These are phyloP conservation scores for Pythium coloratum DNA, from an alignment of 352 stramenopile species.

Conservation along the genomic window DNA sequence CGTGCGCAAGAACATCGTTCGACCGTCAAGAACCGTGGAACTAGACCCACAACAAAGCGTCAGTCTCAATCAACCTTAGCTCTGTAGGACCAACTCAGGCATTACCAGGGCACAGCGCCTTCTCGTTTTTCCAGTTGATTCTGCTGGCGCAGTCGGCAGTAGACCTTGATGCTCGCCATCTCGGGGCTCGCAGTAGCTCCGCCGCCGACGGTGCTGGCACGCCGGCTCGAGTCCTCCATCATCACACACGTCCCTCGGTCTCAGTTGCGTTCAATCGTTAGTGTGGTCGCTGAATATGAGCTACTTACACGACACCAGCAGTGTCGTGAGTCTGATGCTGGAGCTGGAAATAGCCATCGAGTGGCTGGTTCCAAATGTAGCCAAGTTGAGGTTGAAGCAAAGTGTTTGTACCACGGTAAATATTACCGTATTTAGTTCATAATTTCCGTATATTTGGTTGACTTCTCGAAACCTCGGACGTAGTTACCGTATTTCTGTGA, in stretches of 20 bases:
- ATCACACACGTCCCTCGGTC: background rate
- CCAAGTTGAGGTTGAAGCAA: no score
- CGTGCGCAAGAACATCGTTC: constrained; percentile 61
- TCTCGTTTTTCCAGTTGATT: constrained; percentile 73
- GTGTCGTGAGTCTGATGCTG: no score
- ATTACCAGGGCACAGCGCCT: constrained; percentile 57
- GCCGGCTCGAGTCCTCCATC: constrained; percentile 21
- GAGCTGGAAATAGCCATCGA: no score
- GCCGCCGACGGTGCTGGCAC: constrained; percentile 6
- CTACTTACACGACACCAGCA: no score
- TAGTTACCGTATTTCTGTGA: no score
- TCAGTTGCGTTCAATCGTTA: no score
- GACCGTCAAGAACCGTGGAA: constrained; percentile 56
- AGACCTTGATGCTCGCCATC: constrained; percentile 66
- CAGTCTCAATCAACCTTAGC: background rate
- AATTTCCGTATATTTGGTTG: no score
- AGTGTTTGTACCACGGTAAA: no score
- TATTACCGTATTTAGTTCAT: no score
- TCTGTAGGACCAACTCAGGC: background rate
- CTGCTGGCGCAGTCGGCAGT: constrained; percentile 74
- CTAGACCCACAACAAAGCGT: constrained; percentile 21
- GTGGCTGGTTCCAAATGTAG: no score
- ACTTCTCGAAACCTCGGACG: no score
- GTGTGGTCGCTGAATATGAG: no score
- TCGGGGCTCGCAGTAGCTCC: background rate